Percentiles rank a stretch among this genome's conserved stretches.
phyloP scores from a whole-genome alignment of 768 basidiomycete genomes.

The Royoungia palumana region DNA sequence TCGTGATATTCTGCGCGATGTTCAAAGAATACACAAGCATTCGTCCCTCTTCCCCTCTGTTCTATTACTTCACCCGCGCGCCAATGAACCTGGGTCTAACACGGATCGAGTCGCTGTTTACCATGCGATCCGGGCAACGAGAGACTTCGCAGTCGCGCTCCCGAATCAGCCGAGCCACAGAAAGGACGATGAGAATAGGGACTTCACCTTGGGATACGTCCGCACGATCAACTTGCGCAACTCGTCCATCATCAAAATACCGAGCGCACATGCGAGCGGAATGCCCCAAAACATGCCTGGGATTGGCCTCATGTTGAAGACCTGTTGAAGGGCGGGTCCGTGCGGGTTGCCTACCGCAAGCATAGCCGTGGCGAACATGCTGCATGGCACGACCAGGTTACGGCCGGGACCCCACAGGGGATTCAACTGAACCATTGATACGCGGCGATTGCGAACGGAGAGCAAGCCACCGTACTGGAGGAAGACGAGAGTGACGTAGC shows the following conservation, averaged over 20 bases:
- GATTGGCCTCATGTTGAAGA: constrained; percentile 43
- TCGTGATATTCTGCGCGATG: no score
- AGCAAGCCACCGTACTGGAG: constrained; percentile 43
- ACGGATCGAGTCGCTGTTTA: no score
- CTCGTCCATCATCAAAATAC: constrained; percentile 42
- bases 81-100: no score
- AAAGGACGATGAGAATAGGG: no score
- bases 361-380: constrained; percentile 40
- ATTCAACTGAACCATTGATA: constrained; percentile 42
- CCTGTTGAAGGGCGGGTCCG: constrained; percentile 40
- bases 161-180: no score
- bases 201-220: constrained; percentile 41
- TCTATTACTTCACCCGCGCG: no score
- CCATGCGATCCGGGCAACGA: no score
- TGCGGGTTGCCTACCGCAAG: constrained; percentile 45
- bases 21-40: no score
- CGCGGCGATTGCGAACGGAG: constrained; percentile 42
- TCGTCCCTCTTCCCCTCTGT: no score
- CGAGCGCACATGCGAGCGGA: constrained; percentile 43
- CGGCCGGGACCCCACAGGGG: constrained; percentile 46
- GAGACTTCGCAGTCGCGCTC: no score
- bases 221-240: constrained; percentile 43
- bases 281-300: constrained; percentile 48
- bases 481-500: constrained; percentile 48
- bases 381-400: constrained; percentile 37